phyloP scores from a whole-genome alignment of 2,329 filamentous ascomycete species.

The Fusarium sublunatum region DNA sequence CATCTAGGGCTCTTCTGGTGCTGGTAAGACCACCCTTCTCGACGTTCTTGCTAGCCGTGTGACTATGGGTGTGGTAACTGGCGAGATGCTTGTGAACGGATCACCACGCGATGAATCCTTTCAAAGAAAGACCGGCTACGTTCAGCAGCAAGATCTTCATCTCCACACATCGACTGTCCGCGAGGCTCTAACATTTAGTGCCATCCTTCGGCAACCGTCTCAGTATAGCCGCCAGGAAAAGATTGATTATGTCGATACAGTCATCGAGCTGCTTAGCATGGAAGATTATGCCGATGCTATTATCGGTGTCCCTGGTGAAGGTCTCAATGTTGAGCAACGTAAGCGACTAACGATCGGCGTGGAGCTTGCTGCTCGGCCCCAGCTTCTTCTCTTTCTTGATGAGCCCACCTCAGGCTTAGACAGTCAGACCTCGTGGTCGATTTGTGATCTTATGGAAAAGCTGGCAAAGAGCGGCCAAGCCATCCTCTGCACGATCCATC shows the following conservation, averaged over 20 bases:
- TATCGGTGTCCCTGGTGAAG: constrained; percentile 67
- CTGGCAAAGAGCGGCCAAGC: constrained; percentile 66
- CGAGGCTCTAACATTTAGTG: constrained; percentile 84
- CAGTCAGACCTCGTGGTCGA: constrained; percentile 68
- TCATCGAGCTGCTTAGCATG: constrained; percentile 71
- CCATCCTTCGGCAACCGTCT: constrained; percentile 80
- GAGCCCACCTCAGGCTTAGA: constrained; percentile 69
- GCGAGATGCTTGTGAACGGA: constrained; percentile 75
- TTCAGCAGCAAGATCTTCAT: constrained; percentile 90
- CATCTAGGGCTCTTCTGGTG: constrained; percentile 71
- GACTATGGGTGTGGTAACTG: constrained; percentile 85
- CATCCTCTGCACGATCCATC: constrained; percentile 66
- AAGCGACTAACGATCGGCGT: constrained; percentile 69
- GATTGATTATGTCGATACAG: constrained; percentile 81
- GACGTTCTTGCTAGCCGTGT: constrained; percentile 85
- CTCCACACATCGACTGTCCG: constrained; percentile 69
- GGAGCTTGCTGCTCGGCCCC: constrained; percentile 63
- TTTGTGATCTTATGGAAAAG: constrained; percentile 67
- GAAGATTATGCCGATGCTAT: constrained; percentile 70
- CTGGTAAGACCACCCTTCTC: constrained; percentile 86
- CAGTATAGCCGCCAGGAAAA: constrained; percentile 76
- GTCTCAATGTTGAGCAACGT: constrained; percentile 67
- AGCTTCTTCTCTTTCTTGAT: constrained; percentile 67
- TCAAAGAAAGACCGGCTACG: constrained; percentile 88
- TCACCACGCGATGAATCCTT: constrained; percentile 77